Conservation (phyloP, 768 basidiomycete genomes). For the Amanita rimosa region DNA sequence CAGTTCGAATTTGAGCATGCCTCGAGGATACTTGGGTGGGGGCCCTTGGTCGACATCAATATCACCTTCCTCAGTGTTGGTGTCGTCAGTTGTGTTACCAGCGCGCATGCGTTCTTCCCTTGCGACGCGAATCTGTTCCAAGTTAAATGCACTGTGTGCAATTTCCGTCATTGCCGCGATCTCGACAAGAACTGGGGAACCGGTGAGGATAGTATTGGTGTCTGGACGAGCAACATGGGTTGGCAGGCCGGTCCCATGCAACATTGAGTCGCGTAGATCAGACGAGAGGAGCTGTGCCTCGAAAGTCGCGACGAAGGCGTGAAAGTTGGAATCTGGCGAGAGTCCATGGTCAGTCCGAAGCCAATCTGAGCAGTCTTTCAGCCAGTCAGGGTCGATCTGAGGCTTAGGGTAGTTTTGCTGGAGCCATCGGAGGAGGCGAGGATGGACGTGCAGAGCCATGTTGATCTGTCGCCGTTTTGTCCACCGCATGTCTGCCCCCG, state of each 20-base stretch:
- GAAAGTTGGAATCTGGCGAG: constrained; percentile 34
- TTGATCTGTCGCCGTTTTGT: constrained; percentile 4
- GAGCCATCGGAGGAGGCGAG: constrained; percentile 40
- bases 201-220: constrained; percentile 22
- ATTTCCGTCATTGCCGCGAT: constrained; percentile 75
- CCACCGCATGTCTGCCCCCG: constrained; percentile 9
- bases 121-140: constrained; percentile 59
- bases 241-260: constrained; percentile 59
- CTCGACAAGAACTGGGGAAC: constrained; percentile 59
- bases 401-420: constrained; percentile 47
- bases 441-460: constrained; percentile 19
- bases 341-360: constrained; percentile 35
- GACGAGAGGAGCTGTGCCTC: constrained; percentile 64
- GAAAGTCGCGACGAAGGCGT: constrained; percentile 41
- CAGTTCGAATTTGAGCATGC: constrained; percentile 66
- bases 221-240: constrained; percentile 23
- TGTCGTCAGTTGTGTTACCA: constrained; percentile 28
- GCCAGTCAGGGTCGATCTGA: constrained; percentile 63
- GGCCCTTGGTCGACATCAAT: constrained; percentile 60
- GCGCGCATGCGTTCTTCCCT: constrained; percentile 54
- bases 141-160: constrained; percentile 69
- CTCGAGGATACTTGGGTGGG: constrained; percentile 71
- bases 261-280: constrained; percentile 61
- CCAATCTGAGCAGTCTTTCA: constrained; percentile 63
- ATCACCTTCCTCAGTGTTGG: constrained; percentile 40